These are phyloP conservation scores for Xylariaceae sp. DNA, from an alignment of 2,329 filamentous ascomycete genomes.

Conservation along the genomic window DNA sequence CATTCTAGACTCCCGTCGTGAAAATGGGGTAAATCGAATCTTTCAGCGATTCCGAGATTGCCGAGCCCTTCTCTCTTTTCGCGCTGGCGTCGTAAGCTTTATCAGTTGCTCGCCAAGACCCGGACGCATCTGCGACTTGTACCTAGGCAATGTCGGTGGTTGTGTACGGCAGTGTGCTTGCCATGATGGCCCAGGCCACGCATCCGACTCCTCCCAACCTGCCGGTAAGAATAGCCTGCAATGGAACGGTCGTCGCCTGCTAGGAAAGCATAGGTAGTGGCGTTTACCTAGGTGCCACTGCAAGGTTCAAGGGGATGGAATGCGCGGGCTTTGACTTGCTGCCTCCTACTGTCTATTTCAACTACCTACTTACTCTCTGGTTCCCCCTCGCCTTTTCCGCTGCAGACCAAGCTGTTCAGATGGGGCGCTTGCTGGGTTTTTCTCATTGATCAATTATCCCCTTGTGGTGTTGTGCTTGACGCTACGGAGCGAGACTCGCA, in stretches of 20 bases:
- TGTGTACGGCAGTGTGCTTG: not conserved
- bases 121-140: not conserved
- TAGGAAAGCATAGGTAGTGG: not conserved
- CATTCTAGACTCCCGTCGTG: conserved; percentile 13
- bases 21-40: not conserved
- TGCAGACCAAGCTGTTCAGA: not conserved
- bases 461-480: not conserved
- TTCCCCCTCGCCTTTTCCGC: not conserved
- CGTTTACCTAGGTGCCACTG: not conserved
- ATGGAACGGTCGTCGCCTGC: not conserved
- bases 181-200: not conserved
- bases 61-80: conserved; percentile 8
- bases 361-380: not conserved
- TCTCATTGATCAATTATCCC: not conserved
- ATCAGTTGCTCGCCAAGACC: conserved; percentile 12
- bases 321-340: not conserved
- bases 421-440: not conserved
- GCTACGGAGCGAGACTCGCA: not conserved
- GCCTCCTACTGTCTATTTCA: not conserved
- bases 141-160: not conserved
- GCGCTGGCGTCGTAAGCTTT: conserved; percentile 14
- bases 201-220: not conserved
- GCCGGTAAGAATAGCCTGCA: not conserved
- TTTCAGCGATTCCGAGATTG: conserved; percentile 13
- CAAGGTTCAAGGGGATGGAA: not conserved